Evolutionary conservation across 331 rosid species (phyloP).

Genomic region (Acacia concinna): DNA sequence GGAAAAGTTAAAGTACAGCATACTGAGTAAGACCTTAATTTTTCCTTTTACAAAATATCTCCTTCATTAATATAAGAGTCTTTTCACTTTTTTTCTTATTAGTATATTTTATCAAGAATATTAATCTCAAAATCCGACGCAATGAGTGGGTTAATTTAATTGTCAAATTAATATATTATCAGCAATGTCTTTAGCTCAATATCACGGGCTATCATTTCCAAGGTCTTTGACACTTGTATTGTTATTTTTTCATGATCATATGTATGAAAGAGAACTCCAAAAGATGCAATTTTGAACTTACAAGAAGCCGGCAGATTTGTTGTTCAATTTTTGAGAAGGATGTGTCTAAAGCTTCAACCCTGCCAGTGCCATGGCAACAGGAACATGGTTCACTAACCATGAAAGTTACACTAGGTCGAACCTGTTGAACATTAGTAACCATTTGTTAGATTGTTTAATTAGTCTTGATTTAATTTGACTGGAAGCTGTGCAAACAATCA

Average conservation of each 20-base stretch:
- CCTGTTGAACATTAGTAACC: constrained; percentile 59
- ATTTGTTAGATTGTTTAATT: constrained; percentile 16
- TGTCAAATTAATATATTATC: constrained; percentile 5
- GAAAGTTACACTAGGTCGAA: constrained; percentile 96
- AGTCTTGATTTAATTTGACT: constrained; percentile 21
- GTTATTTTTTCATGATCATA: constrained; percentile 12
- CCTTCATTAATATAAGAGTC: not conserved
- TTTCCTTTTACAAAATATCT: not conserved
- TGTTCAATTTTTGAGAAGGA: constrained; percentile 95
- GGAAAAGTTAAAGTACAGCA: constrained; percentile 4
- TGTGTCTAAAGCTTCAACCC: constrained; percentile 96
- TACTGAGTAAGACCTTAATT: constrained; percentile 1
- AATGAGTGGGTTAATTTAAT: not conserved
- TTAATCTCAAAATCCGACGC: not conserved
- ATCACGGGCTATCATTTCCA: not conserved
- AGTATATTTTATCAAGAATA: not conserved
- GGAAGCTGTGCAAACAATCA: constrained; percentile 18
- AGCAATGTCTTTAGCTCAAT: not conserved
- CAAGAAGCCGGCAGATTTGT: constrained; percentile 84
- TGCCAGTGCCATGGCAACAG: constrained; percentile 94
- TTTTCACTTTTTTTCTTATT: not conserved
- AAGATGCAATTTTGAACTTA: constrained; percentile 46
- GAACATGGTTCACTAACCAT: constrained; percentile 96
- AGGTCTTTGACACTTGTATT: constrained; percentile 9
- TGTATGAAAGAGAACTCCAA: constrained; percentile 14